Conservation (phyloP, 495 filamentous ascomycete species). For the Rhypophila decipiens region DNA sequence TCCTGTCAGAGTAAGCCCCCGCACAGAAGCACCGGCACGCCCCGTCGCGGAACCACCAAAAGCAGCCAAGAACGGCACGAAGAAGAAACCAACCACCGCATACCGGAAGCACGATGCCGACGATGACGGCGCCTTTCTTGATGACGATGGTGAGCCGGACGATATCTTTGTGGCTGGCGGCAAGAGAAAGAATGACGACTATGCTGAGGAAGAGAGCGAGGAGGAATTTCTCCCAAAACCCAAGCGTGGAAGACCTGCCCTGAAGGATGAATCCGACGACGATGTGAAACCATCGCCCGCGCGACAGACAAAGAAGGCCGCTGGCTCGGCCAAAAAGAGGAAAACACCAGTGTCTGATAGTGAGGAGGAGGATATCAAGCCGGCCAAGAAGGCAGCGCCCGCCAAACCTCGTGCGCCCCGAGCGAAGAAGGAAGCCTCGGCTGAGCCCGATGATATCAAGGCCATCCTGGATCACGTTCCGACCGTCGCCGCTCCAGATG, state of each 20-base stretch:
- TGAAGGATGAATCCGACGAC: slow-evolving; percentile 39
- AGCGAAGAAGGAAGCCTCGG: slow-evolving; percentile 54
- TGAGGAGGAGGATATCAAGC: slow-evolving; percentile 40
- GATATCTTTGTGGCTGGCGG: slow-evolving; percentile 60
- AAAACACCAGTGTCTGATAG: slow-evolving; percentile 40
- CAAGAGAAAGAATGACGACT: slow-evolving; percentile 64
- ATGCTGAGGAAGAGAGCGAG: slow-evolving; percentile 55
- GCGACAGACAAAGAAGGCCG: slow-evolving; percentile 35
- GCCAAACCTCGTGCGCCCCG: slow-evolving; percentile 55
- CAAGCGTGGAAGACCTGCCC: slow-evolving; percentile 34
- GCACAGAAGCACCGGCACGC: slow-evolving; percentile 25
- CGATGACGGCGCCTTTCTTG: slow-evolving; percentile 46
- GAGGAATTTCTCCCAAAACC: slow-evolving; percentile 48
- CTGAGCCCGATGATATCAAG: slow-evolving; percentile 61
- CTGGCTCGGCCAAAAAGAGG: slow-evolving; percentile 34
- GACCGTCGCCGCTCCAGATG: slow-evolving; percentile 70
- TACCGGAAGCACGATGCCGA: slow-evolving; percentile 24
- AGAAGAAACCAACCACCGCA: slow-evolving; percentile 24
- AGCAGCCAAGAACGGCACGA: slow-evolving; percentile 15
- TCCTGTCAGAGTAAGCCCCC: slow-evolving; percentile 35
- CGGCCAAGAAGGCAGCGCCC: slow-evolving; percentile 51
- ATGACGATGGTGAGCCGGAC: slow-evolving; percentile 62
- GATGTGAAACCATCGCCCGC: slow-evolving; percentile 18
- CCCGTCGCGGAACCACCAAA: slow-evolving; percentile 17
- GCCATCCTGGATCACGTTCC: slow-evolving; percentile 86